phyloP scores from a whole-genome alignment of 352 stramenopile genomes.

The Plasmopara muralis region DNA sequence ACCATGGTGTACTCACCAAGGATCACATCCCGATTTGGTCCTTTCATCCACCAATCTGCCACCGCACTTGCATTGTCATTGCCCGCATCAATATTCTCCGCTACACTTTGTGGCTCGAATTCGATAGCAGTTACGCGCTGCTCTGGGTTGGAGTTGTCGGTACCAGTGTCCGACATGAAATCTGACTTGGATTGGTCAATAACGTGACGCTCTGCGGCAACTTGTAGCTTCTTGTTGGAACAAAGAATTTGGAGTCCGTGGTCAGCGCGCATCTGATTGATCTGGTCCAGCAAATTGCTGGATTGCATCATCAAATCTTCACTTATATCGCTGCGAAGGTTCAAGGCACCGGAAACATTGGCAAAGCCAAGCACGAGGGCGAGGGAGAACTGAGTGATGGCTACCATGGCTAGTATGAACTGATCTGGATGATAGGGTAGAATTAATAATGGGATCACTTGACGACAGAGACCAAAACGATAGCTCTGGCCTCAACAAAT shows the following conservation, averaged over 20 bases:
- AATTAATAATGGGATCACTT: too few relatives aligned
- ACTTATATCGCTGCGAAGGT: slow-evolving; percentile 13
- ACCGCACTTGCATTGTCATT: slow-evolving; percentile 18
- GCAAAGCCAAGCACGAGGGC: slow-evolving; percentile 5
- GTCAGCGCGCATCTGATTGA: slow-evolving; percentile 35
- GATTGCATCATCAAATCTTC: not conserved
- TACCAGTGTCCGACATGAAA: slow-evolving; percentile 25
- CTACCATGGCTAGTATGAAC: not conserved
- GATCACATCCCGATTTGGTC: slow-evolving; percentile 12
- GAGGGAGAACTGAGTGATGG: slow-evolving; percentile 5
- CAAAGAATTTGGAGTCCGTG: slow-evolving; percentile 23
- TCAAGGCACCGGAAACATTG: slow-evolving; percentile 4
- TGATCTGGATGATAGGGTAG: not conserved
- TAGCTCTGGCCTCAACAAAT: too few relatives aligned
- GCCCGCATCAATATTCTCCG: slow-evolving; percentile 26
- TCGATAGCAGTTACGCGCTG: slow-evolving; percentile 16
- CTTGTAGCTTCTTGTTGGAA: slow-evolving; percentile 25
- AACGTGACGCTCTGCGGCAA: slow-evolving; percentile 11
- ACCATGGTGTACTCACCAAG: slow-evolving; percentile 30
- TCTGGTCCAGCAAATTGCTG: slow-evolving; percentile 23
- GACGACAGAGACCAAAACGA: too few relatives aligned
- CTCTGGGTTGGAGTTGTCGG: slow-evolving; percentile 26
- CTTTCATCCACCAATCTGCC: slow-evolving; percentile 31
- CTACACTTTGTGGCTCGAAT: slow-evolving; percentile 38
- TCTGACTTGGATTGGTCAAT: slow-evolving; percentile 27